Base-by-base conservation (phyloP, 495 filamentous ascomycete species). In the Bryoglossum gracile region DNA sequence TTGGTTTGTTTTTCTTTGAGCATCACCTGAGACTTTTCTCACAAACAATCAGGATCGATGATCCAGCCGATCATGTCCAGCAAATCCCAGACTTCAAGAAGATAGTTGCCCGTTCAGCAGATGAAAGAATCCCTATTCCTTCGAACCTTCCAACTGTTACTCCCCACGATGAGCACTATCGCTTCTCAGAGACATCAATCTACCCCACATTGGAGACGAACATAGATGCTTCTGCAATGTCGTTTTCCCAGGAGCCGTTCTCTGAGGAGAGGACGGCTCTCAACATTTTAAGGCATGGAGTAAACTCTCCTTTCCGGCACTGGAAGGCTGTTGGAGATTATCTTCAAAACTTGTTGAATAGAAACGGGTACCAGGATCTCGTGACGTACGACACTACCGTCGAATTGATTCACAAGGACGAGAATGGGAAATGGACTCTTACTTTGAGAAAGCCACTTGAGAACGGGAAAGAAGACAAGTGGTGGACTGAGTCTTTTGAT, bases 401-500 rank as follows among this genome's bases (percentile, higher is more conserved):
- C 6, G 68, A 70, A 35, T 28, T 51, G 0, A 58, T 60, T 3
- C 51, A 62, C 10, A 70, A 68, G 51, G 43, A 59, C 17, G 36
- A 55, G 36, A 55, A 46, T 23, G 60, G 59, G 1, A 62, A 66
- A 51, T 70, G 68, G 67, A 62, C 57, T 28, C 39, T 69, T 13
- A 63, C 61, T 8, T 46, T 67, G 8, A 60, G 67, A 10, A 56
- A 64, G 34, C 48, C 48, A 1, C 38, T 56, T 23, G 56, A 60
- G 14, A 60, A 60, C 16, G 28, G 48, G 13, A 25, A 55, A 16
- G 58, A 50, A 13, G 66, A 70, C 45, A 63, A 63, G 23, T 70
- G 65, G 66, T 68, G 65, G 77, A 81, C 41, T 11, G 62, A 65
- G 6, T 65, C 60, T 1, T 95, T 83, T 58, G 89, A 94, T 62